Evolutionary conservation across 1,284 basidiomycete species (phyloP).

Genomic region (Thelephora terrestris): DNA sequence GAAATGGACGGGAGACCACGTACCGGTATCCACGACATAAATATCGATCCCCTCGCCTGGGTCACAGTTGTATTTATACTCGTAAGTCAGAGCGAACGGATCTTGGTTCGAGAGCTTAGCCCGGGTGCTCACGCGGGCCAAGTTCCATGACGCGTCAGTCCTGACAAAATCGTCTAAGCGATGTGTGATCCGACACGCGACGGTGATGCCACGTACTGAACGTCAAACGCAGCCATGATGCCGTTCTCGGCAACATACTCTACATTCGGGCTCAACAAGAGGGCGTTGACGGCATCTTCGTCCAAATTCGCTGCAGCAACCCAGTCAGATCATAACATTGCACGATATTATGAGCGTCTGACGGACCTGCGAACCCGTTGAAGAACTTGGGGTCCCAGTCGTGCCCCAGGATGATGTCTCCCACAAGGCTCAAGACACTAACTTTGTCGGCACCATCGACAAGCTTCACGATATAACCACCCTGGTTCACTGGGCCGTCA

Average conservation of each 20-base stretch:
- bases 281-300: slow-evolving; percentile 41
- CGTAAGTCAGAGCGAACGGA: slow-evolving; percentile 2
- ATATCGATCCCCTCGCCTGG: slow-evolving; percentile 9
- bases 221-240: slow-evolving; percentile 9
- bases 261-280: slow-evolving; percentile 57
- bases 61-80: slow-evolving; percentile 5
- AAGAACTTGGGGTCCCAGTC: slow-evolving; percentile 28
- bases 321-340: not conserved
- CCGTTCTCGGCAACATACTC: slow-evolving; percentile 38
- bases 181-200: not conserved
- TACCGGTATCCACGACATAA: slow-evolving; percentile 5
- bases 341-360: not conserved
- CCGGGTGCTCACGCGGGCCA: slow-evolving; percentile 6
- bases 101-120: slow-evolving; percentile 3
- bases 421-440: slow-evolving; percentile 19
- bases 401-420: slow-evolving; percentile 23
- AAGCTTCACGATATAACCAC: slow-evolving; percentile 50
- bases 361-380: slow-evolving; percentile 52
- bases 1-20: not conserved
- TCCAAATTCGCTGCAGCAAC: slow-evolving; percentile 31
- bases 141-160: slow-evolving; percentile 6
- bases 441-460: slow-evolving; percentile 37
- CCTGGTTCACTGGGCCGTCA: slow-evolving; percentile 12
- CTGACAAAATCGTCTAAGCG: not conserved
- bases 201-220: slow-evolving; percentile 7